A percentile compares a stretch with the other conserved stretches of the same genome.
phyloP scores from a whole-genome alignment of 2,329 filamentous ascomycete genomes.

The Paecilomyces niveus region DNA sequence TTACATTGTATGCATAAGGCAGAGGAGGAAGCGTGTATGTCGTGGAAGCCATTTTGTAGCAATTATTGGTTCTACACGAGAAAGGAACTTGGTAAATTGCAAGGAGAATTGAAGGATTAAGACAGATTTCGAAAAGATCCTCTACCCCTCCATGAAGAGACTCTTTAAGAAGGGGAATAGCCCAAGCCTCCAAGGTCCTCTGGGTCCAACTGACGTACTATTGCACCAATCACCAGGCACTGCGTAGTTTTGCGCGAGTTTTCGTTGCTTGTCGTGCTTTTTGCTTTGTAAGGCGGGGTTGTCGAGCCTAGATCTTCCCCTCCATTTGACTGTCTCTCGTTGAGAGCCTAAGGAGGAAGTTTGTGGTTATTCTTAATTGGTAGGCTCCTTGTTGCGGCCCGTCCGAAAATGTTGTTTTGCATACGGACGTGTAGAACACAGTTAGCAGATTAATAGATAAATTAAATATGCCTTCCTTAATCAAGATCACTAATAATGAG shows the following conservation, averaged over 20 bases:
- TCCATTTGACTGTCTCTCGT: neutral
- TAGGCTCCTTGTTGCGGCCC: neutral
- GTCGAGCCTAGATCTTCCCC: neutral
- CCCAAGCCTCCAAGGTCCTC: neutral
- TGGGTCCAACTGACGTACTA: neutral
- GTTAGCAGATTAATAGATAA: too few relatives aligned
- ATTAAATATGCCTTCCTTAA: too few relatives aligned
- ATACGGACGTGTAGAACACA: neutral
- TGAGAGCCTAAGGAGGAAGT: neutral
- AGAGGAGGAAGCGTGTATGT: constrained; percentile 57
- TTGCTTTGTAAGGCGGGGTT: neutral
- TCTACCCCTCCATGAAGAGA: neutral
- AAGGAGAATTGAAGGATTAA: neutral
- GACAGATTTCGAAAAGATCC: neutral
- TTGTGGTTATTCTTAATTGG: neutral
- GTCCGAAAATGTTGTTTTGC: neutral
- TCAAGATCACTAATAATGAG: too few relatives aligned
- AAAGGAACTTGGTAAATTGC: neutral
- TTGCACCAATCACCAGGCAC: neutral
- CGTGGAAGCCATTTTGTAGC: constrained; percentile 16
- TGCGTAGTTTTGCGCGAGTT: neutral
- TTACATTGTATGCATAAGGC: constrained; percentile 64
- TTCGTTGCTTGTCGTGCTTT: neutral
- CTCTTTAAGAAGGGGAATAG: neutral
- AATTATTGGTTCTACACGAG: neutral